Conservation (phyloP, 1,139 yeast species). For the Suhomyces bokatorum region DNA sequence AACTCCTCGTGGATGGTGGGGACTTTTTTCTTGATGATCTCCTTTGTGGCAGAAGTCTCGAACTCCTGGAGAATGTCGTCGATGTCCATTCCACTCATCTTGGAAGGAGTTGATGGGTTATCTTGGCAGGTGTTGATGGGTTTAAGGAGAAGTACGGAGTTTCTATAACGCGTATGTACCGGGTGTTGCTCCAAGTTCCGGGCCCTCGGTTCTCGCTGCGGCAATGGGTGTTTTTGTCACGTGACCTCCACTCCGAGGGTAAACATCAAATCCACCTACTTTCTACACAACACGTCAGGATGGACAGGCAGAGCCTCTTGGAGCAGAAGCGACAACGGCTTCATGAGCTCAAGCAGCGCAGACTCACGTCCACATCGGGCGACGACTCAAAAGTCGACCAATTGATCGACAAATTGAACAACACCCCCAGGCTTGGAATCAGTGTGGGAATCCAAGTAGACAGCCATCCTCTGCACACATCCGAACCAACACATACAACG, state of each 20-base stretch:
- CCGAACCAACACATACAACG: not conserved
- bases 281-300: slow-evolving; percentile 1
- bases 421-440: slow-evolving; percentile 16
- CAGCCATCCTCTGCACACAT: not conserved
- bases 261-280: not conserved
- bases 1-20: slow-evolving; percentile 37
- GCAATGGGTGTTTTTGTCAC: not conserved
- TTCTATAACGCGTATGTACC: not conserved
- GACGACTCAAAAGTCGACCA: slow-evolving; percentile 23
- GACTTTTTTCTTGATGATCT: not conserved
- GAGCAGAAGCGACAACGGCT: slow-evolving; percentile 46
- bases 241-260: slow-evolving; percentile 1
- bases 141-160: not conserved
- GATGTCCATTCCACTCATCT: slow-evolving; percentile 45
- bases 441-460: slow-evolving; percentile 34
- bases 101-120: too few relatives aligned
- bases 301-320: slow-evolving; percentile 43
- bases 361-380: slow-evolving; percentile 20
- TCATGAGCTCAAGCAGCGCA: slow-evolving; percentile 39
- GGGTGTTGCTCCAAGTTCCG: not conserved
- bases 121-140: not conserved
- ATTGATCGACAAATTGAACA: slow-evolving; percentile 21
- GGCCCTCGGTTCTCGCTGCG: too few relatives aligned
- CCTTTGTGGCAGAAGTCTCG: slow-evolving; percentile 33
- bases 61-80: slow-evolving; percentile 70